Evolutionary conservation across 2,329 filamentous ascomycete species (phyloP).

Genomic region (Venturia nashicola): DNA sequence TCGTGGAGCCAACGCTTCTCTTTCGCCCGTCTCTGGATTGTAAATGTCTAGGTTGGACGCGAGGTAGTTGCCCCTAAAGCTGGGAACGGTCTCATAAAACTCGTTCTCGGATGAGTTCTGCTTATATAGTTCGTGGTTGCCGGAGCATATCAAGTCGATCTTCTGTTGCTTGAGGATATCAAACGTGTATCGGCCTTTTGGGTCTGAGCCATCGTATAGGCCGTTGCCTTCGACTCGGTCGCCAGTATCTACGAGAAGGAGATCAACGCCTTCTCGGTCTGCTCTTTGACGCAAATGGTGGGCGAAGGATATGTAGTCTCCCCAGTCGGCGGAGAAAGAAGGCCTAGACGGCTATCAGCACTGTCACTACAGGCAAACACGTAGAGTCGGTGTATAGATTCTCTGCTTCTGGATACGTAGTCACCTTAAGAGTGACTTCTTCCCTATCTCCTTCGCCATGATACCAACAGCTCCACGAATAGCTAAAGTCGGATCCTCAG

Average conservation of each 20-base stretch:
- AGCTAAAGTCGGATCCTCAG: not conserved
- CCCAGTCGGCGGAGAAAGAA: slow-evolving; percentile 94
- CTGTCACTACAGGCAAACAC: not conserved
- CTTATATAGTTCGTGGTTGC: slow-evolving; percentile 93
- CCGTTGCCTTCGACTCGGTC: slow-evolving; percentile 92
- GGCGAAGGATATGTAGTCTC: slow-evolving; percentile 91
- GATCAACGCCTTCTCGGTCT: slow-evolving; percentile 65
- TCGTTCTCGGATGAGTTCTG: slow-evolving; percentile 66
- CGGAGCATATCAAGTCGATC: slow-evolving; percentile 74
- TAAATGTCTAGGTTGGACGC: slow-evolving; percentile 89
- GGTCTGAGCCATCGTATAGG: slow-evolving; percentile 77
- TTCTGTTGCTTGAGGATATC: slow-evolving; percentile 74
- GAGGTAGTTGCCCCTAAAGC: slow-evolving; percentile 69
- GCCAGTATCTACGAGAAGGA: slow-evolving; percentile 91
- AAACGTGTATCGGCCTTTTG: slow-evolving; percentile 80
- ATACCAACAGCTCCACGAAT: not conserved
- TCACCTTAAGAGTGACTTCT: not conserved
- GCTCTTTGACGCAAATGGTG: slow-evolving; percentile 68
- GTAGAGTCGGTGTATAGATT: not conserved
- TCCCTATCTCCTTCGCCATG: not conserved
- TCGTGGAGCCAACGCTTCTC: slow-evolving; percentile 64
- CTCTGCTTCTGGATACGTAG: not conserved
- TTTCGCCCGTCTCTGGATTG: slow-evolving; percentile 56
- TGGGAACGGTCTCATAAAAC: slow-evolving; percentile 66
- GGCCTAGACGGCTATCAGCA: slow-evolving; percentile 37